Evolutionary conservation across 208 protist genomes (phyloP).

Genomic region (Chromosphaera perkinsii): DNA sequence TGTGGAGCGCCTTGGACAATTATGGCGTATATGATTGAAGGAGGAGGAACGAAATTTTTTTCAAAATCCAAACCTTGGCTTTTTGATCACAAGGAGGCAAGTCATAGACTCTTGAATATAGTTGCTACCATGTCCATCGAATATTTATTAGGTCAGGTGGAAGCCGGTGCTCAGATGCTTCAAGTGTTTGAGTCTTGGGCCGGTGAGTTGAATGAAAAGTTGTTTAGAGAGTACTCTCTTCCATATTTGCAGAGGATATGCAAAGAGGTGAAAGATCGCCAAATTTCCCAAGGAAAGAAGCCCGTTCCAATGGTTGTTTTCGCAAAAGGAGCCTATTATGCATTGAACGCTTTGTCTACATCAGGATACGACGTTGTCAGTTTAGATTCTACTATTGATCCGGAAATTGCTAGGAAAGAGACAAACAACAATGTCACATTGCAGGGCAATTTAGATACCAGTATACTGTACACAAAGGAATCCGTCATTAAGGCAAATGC

Average conservation of each 20-base stretch:
- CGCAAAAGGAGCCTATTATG: constrained; percentile 61
- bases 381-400: constrained; percentile 68
- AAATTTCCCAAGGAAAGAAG: constrained; percentile 14
- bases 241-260: constrained; percentile 65
- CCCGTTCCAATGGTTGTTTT: constrained; percentile 67
- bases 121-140: constrained; percentile 50
- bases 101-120: constrained; percentile 49
- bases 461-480: constrained; percentile 40
- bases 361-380: constrained; percentile 63
- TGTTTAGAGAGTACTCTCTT: constrained; percentile 56
- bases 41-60: constrained; percentile 55
- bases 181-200: constrained; percentile 74
- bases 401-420: constrained; percentile 25
- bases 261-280: constrained; percentile 45
- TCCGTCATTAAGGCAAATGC: not conserved
- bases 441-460: constrained; percentile 67
- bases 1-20: constrained; percentile 71
- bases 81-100: constrained; percentile 48
- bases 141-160: constrained; percentile 62
- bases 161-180: constrained; percentile 55
- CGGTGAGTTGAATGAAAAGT: constrained; percentile 55
- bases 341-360: constrained; percentile 46
- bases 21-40: constrained; percentile 72
- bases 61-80: constrained; percentile 61
- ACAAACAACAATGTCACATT: constrained; percentile 32